phyloP scores from a whole-genome alignment of 2,329 filamentous ascomycete genomes.

The Helotiales sp. region DNA sequence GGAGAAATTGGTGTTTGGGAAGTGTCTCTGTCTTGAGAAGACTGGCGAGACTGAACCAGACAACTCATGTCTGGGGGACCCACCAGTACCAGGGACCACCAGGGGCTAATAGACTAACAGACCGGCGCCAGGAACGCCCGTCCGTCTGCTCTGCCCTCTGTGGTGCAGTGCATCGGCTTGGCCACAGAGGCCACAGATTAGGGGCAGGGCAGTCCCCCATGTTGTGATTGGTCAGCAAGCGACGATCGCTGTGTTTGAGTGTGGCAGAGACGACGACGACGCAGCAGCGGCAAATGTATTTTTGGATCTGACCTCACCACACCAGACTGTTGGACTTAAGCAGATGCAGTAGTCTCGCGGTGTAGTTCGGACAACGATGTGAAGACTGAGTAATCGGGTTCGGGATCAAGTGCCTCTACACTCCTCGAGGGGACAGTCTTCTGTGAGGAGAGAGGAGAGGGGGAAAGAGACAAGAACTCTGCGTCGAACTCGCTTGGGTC shows the following conservation, averaged over 20 bases:
- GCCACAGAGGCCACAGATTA: conserved; percentile 11
- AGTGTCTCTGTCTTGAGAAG: neutral
- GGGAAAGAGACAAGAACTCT: no score
- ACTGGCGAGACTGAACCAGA: conserved; percentile 6
- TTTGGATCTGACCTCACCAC: conserved; percentile 7
- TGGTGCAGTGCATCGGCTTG: conserved; percentile 2
- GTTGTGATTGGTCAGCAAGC: neutral
- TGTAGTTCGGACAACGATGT: neutral
- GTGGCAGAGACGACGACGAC: neutral
- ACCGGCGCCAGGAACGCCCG: conserved; percentile 11
- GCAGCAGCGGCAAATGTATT: conserved; percentile 1
- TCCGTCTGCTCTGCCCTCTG: no score
- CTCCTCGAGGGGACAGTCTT: no score
- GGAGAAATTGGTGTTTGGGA: neutral
- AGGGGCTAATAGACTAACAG: neutral
- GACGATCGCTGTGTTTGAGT: neutral
- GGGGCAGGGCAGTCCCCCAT: neutral
- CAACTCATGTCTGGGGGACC: neutral
- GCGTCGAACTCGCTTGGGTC: no score
- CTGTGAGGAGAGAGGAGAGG: no score
- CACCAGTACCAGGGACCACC: no score
- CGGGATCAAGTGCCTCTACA: no score
- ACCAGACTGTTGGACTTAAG: neutral
- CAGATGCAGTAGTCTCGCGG: neutral
- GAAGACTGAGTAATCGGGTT: neutral